Conservation (phyloP, 2,329 filamentous ascomycete genomes). For the Ustilaginoidea virens region DNA sequence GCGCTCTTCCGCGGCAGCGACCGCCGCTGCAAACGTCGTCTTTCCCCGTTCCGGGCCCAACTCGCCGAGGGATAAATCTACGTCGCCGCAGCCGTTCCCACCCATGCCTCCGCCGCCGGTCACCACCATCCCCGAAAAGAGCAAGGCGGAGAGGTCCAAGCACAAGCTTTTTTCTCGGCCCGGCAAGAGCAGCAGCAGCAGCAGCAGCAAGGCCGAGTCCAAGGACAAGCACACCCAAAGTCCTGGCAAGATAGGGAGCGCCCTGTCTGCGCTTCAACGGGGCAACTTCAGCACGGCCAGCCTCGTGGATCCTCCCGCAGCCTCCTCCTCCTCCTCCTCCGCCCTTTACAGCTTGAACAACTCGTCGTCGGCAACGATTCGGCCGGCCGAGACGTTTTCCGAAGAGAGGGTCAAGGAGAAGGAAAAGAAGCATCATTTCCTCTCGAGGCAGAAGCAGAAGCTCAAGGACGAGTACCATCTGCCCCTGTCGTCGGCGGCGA, state of each 20-base stretch:
- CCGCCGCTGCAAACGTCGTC: slow-evolving; percentile 51
- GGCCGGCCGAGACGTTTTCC: slow-evolving; percentile 39
- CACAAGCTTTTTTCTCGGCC: slow-evolving; percentile 71
- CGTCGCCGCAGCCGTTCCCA: slow-evolving; percentile 18
- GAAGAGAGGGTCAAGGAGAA: slow-evolving; percentile 37
- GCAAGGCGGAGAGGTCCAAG: slow-evolving; percentile 49
- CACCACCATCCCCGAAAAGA: slow-evolving; percentile 38
- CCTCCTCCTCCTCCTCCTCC: too few species aligned
- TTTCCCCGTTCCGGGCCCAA: slow-evolving; percentile 50
- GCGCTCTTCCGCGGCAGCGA: slow-evolving; percentile 50
- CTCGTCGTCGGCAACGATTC: slow-evolving; percentile 60
- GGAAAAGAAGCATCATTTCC: slow-evolving; percentile 64
- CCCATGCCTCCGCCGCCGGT: slow-evolving; percentile 11
- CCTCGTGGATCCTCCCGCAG: slow-evolving; percentile 43
- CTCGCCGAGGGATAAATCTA: slow-evolving; percentile 28
- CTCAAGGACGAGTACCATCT: slow-evolving; percentile 60
- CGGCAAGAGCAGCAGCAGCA: slow-evolving; percentile 58
- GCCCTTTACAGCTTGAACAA: slow-evolving; percentile 62
- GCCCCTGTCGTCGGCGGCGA: slow-evolving; percentile 59
- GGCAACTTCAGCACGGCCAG: slow-evolving; percentile 58
- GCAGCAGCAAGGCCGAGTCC: slow-evolving; percentile 45
- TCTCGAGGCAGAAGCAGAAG: slow-evolving; percentile 68
- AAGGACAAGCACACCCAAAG: slow-evolving; percentile 56
- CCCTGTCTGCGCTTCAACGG: slow-evolving; percentile 48
- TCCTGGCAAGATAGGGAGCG: slow-evolving; percentile 54